These are phyloP conservation scores for Cercospora brassicicola DNA, from an alignment of 2,329 filamentous ascomycete genomes.

Conservation along the genomic window DNA sequence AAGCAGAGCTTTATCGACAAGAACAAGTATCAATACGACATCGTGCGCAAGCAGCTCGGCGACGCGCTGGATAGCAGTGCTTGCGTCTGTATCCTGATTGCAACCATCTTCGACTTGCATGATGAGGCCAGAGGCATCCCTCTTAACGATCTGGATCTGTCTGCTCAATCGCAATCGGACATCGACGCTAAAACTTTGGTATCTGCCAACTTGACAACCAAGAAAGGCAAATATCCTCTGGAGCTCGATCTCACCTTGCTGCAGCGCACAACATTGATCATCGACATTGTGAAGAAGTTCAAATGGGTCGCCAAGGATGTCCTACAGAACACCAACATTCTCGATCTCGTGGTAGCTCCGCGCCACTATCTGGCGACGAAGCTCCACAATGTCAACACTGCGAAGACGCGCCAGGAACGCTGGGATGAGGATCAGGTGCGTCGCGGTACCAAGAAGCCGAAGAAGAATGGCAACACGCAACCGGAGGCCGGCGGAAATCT, in stretches of 20 bases:
- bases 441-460: no score
- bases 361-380: no score
- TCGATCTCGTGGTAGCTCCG: no score
- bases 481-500: no score
- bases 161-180: background rate
- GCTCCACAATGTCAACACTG: no score
- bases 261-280: background rate
- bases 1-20: background rate
- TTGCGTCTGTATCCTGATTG: background rate
- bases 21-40: background rate
- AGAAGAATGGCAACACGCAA: no score
- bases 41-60: background rate
- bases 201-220: background rate
- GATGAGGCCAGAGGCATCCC: background rate
- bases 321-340: no score
- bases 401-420: no score
- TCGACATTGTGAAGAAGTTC: constrained; percentile 1
- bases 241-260: background rate
- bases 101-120: background rate
- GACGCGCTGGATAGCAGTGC: background rate
- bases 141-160: background rate
- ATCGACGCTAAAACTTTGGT: background rate
- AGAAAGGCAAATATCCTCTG: background rate
- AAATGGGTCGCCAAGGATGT: background rate
- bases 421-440: no score